These are phyloP conservation scores for Paraurostyla sp. DNA, from an alignment of 73 alveolate species.

Conservation along the genomic window DNA sequence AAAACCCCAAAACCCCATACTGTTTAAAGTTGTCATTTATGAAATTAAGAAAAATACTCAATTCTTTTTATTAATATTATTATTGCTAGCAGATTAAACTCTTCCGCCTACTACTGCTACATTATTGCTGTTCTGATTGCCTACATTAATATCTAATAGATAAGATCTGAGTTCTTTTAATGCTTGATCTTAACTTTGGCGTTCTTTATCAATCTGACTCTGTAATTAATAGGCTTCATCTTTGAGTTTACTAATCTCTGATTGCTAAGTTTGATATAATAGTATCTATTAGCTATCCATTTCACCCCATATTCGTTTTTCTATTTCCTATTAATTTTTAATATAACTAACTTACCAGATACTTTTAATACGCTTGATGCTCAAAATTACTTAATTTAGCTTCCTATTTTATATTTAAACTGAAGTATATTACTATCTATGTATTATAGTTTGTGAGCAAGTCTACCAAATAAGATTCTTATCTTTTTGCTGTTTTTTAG, in stretches of 20 bases:
- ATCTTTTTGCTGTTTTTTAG: background rate
- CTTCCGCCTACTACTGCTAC: too few relatives aligned
- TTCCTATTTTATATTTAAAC: slow-evolving; percentile 2
- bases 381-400: slow-evolving; percentile 29
- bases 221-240: slow-evolving; percentile 7
- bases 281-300: slow-evolving; percentile 44
- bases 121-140: too few relatives aligned
- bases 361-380: slow-evolving; percentile 46
- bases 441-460: background rate
- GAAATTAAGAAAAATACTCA: too few relatives aligned
- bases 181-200: slow-evolving; percentile 50
- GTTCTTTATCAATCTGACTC: slow-evolving; percentile 55
- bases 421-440: background rate
- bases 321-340: background rate
- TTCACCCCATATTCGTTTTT: slow-evolving; percentile 78
- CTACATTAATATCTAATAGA: too few relatives aligned
- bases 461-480: slow-evolving; percentile 15
- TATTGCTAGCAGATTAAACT: too few relatives aligned
- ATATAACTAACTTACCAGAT: slow-evolving; percentile 43
- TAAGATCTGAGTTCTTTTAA: slow-evolving; percentile 43
- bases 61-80: too few relatives aligned
- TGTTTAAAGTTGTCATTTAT: too few relatives aligned
- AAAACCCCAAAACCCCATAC: too few relatives aligned
- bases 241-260: slow-evolving; percentile 60
- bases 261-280: background rate